Base-by-base conservation (phyloP, 2,329 filamentous ascomycete species). In the Pyrenophora seminiperda region DNA sequence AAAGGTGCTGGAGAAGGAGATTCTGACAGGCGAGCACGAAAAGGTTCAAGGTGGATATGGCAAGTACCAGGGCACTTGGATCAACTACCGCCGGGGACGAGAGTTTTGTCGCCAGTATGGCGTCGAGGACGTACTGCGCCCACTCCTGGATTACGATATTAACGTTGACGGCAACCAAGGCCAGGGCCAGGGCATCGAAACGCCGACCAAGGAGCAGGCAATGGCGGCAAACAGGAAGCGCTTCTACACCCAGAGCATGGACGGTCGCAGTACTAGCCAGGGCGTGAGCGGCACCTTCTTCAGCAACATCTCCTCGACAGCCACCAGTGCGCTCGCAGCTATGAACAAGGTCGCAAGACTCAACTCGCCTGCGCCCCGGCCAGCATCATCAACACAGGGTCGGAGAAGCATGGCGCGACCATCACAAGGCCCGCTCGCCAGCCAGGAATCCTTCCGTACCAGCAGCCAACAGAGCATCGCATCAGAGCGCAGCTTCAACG, bases 61-160 rank as follows among this genome's bases (percentile, higher is more conserved):
- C 59, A 97, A 97, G 78, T 99, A 99, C 68, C 94, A 99, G 77
- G 94, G 94, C 47, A 99, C 94, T 2, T 99, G 94, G 94, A 96
- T 99, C 68, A 90, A 89, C 67, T 97, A 96, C 68, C 89, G 93
- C 41, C 86, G 93, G 54, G 94, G 93, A 1, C 82, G 95, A 37
- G 91, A 97, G 68, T 93, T 99, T 63, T 97, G 94, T 73, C 86
- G 89, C 33, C 83, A 86, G 67, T 87, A 87, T 64, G 82, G 83
- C 49, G 90, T 94, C 24, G 89, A 93, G 71, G 89, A 93, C 57
- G 65, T 90, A 4, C 76, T 94, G 39, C 82, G 84, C 17, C 88
- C 89, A 13, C 79, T 94, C 4, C 75, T 94, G 45, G 90, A 88
- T 20, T 91, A 93, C 71, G 89, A 93, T 66, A 89, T 91, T 78